Evolutionary conservation across 192 early-diverging fungal genomes (phyloP), one percentile per base, ranked within the genome.

Genomic region (Podila horticola): DNA sequence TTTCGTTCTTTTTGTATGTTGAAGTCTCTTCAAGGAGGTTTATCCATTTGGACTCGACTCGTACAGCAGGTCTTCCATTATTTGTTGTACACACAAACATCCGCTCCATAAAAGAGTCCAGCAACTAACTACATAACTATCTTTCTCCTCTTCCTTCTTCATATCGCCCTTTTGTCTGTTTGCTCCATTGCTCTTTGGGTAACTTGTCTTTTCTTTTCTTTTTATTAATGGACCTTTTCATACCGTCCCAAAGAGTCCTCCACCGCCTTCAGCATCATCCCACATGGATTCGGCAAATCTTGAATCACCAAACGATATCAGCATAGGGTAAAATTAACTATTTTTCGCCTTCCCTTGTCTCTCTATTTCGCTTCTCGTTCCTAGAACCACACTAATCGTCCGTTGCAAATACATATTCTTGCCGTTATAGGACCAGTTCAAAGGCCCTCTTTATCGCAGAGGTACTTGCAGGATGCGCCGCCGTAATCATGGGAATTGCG

Each of bases 371-470:
- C 15, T 45, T 45, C 15, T 17, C 3, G 2, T 45, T 45, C 41
- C 15, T 45, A 4, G 15, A 45, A 36, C 34, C 15, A 17, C 15
- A 41, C 41, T 41, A 11, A 41, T 15, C 41, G 1, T 41, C 12
- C 3, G 12, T 41, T 41, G 41, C 13, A 41, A 41, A 41, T 41
- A 13, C 13, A 45, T 45, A 17, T 41, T 0, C 4, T 17, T 45
- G 15, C 41, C 3, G 15, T 13, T 17, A 28, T 26, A 58, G 30
- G 20, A 30, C 68, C 13, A 70, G 12, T 20, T 70, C 68, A 50
- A 60, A 20, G 38, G 75, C 75, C 8, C n/a, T 79, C 13, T 72
- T 67, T 31, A 72, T 72, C n/a, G 76, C 76, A 20, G 70, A 79
- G 45, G 24, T 72, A 33, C 70, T 79, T 7, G 76, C 76, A 10